Evolutionary conservation across 1,139 yeast species (phyloP).

Genomic region (Hansenula sp.): DNA sequence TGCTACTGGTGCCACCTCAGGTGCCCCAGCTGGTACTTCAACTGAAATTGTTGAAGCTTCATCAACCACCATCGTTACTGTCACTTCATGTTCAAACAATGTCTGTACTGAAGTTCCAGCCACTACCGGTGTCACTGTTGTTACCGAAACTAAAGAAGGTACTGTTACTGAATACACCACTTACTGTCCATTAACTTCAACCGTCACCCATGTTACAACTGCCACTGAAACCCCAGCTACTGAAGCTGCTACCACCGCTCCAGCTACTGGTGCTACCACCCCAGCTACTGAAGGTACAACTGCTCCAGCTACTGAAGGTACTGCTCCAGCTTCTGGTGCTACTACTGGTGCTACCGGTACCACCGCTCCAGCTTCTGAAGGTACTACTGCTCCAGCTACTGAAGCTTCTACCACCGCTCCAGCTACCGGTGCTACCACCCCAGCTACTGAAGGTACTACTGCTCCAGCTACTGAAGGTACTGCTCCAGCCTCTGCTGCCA

Average conservation of each 20-base stretch:
- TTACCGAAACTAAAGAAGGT: slow-evolving; percentile 24
- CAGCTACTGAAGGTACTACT: neutral
- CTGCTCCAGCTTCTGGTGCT: slow-evolving; percentile 1
- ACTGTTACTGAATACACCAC: slow-evolving; percentile 29
- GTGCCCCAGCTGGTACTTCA: slow-evolving; percentile 2
- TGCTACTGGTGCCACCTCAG: slow-evolving; percentile 7
- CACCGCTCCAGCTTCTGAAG: slow-evolving; percentile 4
- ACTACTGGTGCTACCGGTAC: neutral
- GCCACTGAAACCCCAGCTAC: slow-evolving; percentile 1
- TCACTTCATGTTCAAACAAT: slow-evolving; percentile 6
- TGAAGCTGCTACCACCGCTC: neutral
- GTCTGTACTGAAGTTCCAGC: slow-evolving; percentile 4
- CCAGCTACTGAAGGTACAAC: neutral
- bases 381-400: slow-evolving; percentile 5
- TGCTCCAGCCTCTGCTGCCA: slow-evolving; percentile 1
- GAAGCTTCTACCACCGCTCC: slow-evolving; percentile 1
- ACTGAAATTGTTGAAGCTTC: slow-evolving; percentile 19
- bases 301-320: slow-evolving; percentile 1
- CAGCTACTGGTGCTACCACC: slow-evolving; percentile 1
- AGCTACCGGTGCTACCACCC: slow-evolving; percentile 1
- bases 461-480: slow-evolving; percentile 1
- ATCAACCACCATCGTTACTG: slow-evolving; percentile 14
- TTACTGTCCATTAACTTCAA: slow-evolving; percentile 29
- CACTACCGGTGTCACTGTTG: slow-evolving; percentile 16
- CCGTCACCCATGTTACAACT: neutral